phyloP scores from a whole-genome alignment of 2,329 filamentous ascomycete species.

The Aspergillus sojae region DNA sequence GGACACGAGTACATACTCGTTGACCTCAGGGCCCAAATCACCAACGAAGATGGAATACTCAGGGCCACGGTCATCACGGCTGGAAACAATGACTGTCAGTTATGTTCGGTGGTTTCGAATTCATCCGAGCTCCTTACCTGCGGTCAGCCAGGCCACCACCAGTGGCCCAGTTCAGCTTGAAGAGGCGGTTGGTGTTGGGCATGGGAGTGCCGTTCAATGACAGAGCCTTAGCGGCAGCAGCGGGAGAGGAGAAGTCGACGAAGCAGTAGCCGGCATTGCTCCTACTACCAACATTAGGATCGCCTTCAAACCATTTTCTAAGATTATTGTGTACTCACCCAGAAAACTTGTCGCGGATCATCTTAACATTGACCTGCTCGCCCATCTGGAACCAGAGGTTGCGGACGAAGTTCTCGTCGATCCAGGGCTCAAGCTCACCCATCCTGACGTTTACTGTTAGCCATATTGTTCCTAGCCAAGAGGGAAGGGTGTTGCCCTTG shows the following conservation, averaged over 20 bases:
- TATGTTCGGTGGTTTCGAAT: not conserved
- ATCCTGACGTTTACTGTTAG: conserved; percentile 66
- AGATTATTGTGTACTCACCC: conserved; percentile 63
- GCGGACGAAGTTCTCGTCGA: conserved; percentile 98
- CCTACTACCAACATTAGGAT: conserved; percentile 51
- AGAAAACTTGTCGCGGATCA: conserved; percentile 98
- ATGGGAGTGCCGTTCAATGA: conserved; percentile 83
- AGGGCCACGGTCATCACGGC: conserved; percentile 89
- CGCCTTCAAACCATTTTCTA: conserved; percentile 17
- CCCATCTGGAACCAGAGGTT: conserved; percentile 92
- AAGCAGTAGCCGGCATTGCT: conserved; percentile 99
- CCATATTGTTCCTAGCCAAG: not conserved
- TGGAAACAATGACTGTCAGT: conserved; percentile 22
- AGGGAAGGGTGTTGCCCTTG: too few relatives aligned
- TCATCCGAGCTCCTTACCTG: conserved; percentile 58
- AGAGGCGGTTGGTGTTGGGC: conserved; percentile 89
- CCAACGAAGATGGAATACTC: conserved; percentile 98
- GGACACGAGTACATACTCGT: conserved; percentile 95
- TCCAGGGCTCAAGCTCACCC: conserved; percentile 98
- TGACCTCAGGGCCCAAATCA: conserved; percentile 95
- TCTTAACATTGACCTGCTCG: conserved; percentile 97
- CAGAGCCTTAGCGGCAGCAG: conserved; percentile 90
- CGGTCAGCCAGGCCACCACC: conserved; percentile 94
- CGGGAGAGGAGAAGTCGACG: conserved; percentile 83
- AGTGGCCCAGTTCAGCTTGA: conserved; percentile 99